phyloP scores from a whole-genome alignment of 768 basidiomycete species.

The Podaxis sp. region DNA sequence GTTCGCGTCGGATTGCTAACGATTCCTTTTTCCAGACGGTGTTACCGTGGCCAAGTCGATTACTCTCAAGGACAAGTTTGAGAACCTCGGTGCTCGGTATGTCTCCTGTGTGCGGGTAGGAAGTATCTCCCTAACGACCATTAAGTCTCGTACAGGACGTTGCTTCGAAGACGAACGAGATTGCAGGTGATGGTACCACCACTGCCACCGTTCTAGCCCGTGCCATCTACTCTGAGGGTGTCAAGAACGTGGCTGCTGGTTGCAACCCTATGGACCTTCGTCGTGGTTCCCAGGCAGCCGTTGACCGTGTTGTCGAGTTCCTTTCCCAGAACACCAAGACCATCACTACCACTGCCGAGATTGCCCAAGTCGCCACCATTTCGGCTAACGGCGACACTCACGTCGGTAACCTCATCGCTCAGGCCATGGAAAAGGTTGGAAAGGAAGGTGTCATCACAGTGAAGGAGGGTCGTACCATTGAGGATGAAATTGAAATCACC shows the following conservation, averaged over 20 bases:
- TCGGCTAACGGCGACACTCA: slow-evolving; percentile 81
- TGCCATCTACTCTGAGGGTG: slow-evolving; percentile 97
- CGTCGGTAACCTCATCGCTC: slow-evolving; percentile 92
- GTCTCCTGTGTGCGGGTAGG: neutral
- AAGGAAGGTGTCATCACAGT: slow-evolving; percentile 99
- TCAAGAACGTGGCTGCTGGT: slow-evolving; percentile 98
- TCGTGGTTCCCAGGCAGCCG: slow-evolving; percentile 95
- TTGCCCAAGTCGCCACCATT: slow-evolving; percentile 98
- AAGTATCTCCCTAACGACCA: neutral
- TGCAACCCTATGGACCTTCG: slow-evolving; percentile 99
- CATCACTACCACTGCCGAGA: slow-evolving; percentile 96
- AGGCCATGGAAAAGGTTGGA: slow-evolving; percentile 99
- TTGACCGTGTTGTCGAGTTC: slow-evolving; percentile 92
- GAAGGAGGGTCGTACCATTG: slow-evolving; percentile 97
- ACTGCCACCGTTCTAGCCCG: slow-evolving; percentile 96
- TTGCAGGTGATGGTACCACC: slow-evolving; percentile 97
- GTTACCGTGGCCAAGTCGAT: slow-evolving; percentile 97
- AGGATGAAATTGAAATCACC: slow-evolving; percentile 98
- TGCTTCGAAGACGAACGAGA: slow-evolving; percentile 94
- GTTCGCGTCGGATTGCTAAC: slow-evolving; percentile 8
- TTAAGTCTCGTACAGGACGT: slow-evolving; percentile 90
- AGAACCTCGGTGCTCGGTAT: slow-evolving; percentile 97
- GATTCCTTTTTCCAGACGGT: slow-evolving; percentile 61
- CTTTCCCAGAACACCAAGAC: slow-evolving; percentile 86
- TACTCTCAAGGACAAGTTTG: slow-evolving; percentile 93